A percentile compares a stretch with the other conserved stretches of the same genome.
Evolutionary conservation across 1,284 basidiomycete genomes (phyloP).

Genomic region (Leucoagaricus sp.): DNA sequence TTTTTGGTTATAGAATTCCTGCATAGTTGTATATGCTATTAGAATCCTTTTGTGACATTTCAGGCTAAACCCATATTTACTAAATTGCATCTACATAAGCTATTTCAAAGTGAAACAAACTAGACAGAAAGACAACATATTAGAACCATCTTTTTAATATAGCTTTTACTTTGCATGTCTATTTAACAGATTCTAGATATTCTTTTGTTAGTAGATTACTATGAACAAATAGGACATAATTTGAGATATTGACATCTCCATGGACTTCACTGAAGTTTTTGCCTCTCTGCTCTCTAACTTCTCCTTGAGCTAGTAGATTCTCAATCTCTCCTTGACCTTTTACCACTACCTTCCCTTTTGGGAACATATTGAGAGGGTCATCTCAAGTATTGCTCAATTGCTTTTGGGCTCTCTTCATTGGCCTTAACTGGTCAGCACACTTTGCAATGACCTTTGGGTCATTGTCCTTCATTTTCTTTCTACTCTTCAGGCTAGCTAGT

Average conservation of each 20-base stretch:
- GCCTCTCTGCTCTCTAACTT: background rate
- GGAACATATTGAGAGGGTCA: too few species aligned
- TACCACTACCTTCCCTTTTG: too few species aligned
- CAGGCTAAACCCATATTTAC: constrained; percentile 20
- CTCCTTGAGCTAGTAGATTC: background rate
- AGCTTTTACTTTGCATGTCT: constrained; percentile 19
- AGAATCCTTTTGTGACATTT: constrained; percentile 13
- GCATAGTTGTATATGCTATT: constrained; percentile 20
- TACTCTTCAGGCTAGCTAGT: too few species aligned
- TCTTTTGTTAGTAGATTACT: constrained; percentile 26
- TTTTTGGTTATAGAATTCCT: constrained; percentile 21
- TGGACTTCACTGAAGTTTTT: background rate
- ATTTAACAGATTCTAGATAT: constrained; percentile 14
- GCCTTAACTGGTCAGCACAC: too few species aligned
- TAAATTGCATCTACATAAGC: constrained; percentile 24
- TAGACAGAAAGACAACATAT: constrained; percentile 21
- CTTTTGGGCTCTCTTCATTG: too few species aligned
- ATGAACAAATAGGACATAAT: constrained; percentile 20
- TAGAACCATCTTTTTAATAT: constrained; percentile 21
- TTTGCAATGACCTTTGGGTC: too few species aligned
- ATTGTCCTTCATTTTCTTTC: too few species aligned
- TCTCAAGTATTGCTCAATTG: too few species aligned
- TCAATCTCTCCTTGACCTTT: too few species aligned
- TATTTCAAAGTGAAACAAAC: constrained; percentile 28
- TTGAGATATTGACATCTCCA: background rate